A percentile compares a stretch with the other conserved stretches of the same genome.
These are phyloP conservation scores for Mycena pura DNA, from an alignment of 768 basidiomycete genomes.

Conservation along the genomic window DNA sequence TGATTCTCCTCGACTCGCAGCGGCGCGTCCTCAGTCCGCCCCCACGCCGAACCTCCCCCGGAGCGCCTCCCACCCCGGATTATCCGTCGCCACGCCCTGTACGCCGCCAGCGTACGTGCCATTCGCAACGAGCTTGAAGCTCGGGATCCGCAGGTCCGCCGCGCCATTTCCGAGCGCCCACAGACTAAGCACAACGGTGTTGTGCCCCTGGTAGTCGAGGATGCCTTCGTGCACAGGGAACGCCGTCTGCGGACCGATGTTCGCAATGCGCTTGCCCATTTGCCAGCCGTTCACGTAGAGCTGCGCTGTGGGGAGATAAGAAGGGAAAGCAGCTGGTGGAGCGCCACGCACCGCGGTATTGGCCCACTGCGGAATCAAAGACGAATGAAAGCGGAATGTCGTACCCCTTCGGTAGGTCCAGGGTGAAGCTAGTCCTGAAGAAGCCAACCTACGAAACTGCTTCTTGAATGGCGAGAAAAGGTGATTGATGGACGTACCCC, in stretches of 20 bases:
- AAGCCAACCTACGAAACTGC: slow-evolving; percentile 48
- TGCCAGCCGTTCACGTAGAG: slow-evolving; percentile 70
- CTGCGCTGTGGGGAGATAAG: slow-evolving; percentile 6
- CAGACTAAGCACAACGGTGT: slow-evolving; percentile 21
- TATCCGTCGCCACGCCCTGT: background rate
- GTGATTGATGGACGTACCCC: slow-evolving; percentile 37
- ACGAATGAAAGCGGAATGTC: slow-evolving; percentile 60
- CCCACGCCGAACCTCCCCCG: slow-evolving; percentile 14
- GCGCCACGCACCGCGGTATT: slow-evolving; percentile 44
- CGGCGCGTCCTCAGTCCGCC: background rate
- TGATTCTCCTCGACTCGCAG: no score
- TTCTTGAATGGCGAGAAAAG: background rate
- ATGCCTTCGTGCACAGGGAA: slow-evolving; percentile 26
- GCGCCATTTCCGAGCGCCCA: slow-evolving; percentile 24
- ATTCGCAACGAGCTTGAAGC: slow-evolving; percentile 19
- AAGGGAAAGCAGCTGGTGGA: slow-evolving; percentile 37
- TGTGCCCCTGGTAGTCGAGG: slow-evolving; percentile 14
- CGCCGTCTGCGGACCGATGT: slow-evolving; percentile 42
- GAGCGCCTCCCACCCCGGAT: slow-evolving; percentile 20
- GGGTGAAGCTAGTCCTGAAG: slow-evolving; percentile 60
- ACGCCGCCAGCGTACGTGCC: slow-evolving; percentile 16
- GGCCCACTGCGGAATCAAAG: slow-evolving; percentile 51
- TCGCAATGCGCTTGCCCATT: slow-evolving; percentile 60
- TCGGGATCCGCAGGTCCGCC: slow-evolving; percentile 18
- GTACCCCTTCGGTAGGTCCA: slow-evolving; percentile 49